Base-by-base conservation (phyloP, 169 alveolate genomes). In the Plasmodium relictum region DNA sequence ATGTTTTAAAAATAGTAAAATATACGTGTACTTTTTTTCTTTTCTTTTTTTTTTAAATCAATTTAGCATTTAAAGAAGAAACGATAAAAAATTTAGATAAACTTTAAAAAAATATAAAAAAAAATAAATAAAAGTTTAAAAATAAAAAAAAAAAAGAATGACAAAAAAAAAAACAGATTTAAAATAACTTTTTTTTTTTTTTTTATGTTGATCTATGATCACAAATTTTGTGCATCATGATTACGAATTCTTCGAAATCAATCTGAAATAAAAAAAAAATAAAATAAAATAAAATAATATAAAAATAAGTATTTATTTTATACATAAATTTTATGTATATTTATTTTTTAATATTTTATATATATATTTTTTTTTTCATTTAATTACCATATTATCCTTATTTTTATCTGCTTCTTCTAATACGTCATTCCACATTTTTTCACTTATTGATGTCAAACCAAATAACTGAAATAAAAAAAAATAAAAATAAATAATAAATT, bases 191-290 rank as follows among this genome's bases (percentile, higher is more conserved):
- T 58, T 1, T 69, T 69, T 48, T 44, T 22, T 5, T 52, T 56
- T 56, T 69, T 76, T 66, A 76, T 37, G 74, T 37, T 44, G 88
- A 22, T 39, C 62, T 76, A 54, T 76, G 50, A 52, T 74, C 88
- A 61, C 95, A 93, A 0, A 94, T 85, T 73, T 93, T 83, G 88
- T 94, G 93, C 76, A 94, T 90, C 96, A 94, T 94, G 7, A 59
- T 37, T 37, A 90, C 95, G 73, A 94, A 94, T 74, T 94, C 96
- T 24, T 94, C 96, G 24, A 94, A 94, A 56, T 94, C 96, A 26
- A 92, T 73, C 91, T 85, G 69, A 10, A 44, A 66, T 50, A 18
- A 31, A 22, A 56, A 9, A 20, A 18, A 54, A 20, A n/a, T 6
- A 74, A 1, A 45, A 26, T 6, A n/a, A n/a, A 9, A n/a, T 16